phyloP scores from a whole-genome alignment of 164 flowering plant genomes.

The Vitis vinifera region ASM3070453v1 NC_081810.1:2205001-2205500 shows the following conservation, averaged over 20 bases:
- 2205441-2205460: background rate
- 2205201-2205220: background rate
- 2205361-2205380: slow-evolving; percentile 7
- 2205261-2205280: background rate
- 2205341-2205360: background rate
- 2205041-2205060: too few relatives aligned
- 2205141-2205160: background rate
- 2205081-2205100: too few relatives aligned
- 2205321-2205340: background rate
- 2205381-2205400: background rate
- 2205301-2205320: background rate
- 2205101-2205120: too few relatives aligned
- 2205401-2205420: slow-evolving; percentile 4
- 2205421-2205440: background rate
- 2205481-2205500: slow-evolving; percentile 8
- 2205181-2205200: background rate
- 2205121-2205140: too few relatives aligned
- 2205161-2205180: slow-evolving; percentile 10
- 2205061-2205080: too few relatives aligned
- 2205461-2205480: slow-evolving; percentile 13
- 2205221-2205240: background rate
- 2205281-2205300: background rate
- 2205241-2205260: slow-evolving; percentile 2
- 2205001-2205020: too few relatives aligned
- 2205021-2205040: too few relatives aligned